A percentile compares a stretch with the other conserved stretches of the same genome.
phyloP scores from a whole-genome alignment of 208 protist species.

The Vickermania spadyakhi region DNA sequence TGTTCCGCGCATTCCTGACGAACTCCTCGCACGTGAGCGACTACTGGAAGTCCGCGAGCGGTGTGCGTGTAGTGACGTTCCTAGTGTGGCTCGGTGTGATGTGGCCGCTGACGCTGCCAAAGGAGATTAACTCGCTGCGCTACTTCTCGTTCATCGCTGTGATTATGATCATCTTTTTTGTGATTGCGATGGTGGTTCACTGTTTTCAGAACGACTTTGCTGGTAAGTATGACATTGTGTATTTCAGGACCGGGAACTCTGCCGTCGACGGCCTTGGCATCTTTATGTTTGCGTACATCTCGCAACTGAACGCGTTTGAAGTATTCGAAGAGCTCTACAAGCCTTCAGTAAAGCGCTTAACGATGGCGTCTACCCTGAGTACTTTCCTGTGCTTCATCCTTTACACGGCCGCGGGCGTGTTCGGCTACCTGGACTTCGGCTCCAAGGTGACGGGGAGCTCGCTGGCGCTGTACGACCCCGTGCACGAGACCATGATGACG shows the following conservation, averaged over 20 bases:
- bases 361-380: constrained; percentile 19
- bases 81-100: constrained; percentile 16
- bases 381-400: constrained; percentile 44
- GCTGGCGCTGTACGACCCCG: constrained; percentile 52
- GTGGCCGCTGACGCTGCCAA: constrained; percentile 23
- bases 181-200: constrained; percentile 10
- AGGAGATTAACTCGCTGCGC: constrained; percentile 27
- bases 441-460: constrained; percentile 20
- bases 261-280: constrained; percentile 26
- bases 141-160: constrained; percentile 19
- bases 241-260: constrained; percentile 30
- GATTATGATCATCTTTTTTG: constrained; percentile 17
- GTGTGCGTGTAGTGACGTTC: constrained; percentile 10
- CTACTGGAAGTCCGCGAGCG: constrained; percentile 6
- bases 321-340: constrained; percentile 27
- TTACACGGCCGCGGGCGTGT: constrained; percentile 43
- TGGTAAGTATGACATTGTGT: constrained; percentile 16
- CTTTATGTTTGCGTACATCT: constrained; percentile 57
- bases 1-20: constrained; percentile 25
- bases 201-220: constrained; percentile 11
- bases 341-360: constrained; percentile 16
- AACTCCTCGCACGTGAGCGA: constrained; percentile 2
- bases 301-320: constrained; percentile 46
- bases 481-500: constrained; percentile 32
- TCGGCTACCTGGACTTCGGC: constrained; percentile 71